These are phyloP conservation scores for Trametes gibbosa DNA, from an alignment of 768 basidiomycete species.

Conservation along the genomic window DNA sequence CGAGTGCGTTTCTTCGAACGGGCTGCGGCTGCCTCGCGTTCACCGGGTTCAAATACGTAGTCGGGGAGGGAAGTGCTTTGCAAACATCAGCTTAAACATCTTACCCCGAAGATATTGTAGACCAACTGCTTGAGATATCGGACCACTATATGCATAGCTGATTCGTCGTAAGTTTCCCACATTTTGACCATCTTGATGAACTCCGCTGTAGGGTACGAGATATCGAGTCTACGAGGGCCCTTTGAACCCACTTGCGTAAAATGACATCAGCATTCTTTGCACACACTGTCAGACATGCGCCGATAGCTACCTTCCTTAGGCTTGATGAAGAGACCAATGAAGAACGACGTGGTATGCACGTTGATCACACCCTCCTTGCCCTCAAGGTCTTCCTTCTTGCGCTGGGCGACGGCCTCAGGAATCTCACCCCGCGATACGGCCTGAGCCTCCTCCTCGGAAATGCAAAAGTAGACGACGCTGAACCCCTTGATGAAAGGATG, in stretches of 20 bases:
- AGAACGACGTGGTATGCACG: constrained; percentile 93
- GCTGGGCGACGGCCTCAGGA: constrained; percentile 62
- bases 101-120: constrained; percentile 26
- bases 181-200: constrained; percentile 90
- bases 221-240: constrained; percentile 85
- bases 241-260: constrained; percentile 58
- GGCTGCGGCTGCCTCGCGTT: constrained; percentile 63
- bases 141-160: constrained; percentile 90
- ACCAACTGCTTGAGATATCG: constrained; percentile 82
- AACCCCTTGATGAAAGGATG: constrained; percentile 97
- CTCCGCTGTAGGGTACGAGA: constrained; percentile 94
- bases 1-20: constrained; percentile 73
- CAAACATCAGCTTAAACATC: neutral
- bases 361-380: constrained; percentile 71
- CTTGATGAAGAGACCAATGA: constrained; percentile 93
- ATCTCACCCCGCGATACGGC: constrained; percentile 86
- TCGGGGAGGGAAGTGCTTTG: constrained; percentile 73
- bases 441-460: constrained; percentile 85
- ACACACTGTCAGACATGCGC: neutral
- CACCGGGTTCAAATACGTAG: constrained; percentile 76
- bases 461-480: constrained; percentile 80
- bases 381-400: constrained; percentile 76
- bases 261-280: neutral
- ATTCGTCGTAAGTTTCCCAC: constrained; percentile 94
- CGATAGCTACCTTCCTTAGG: constrained; percentile 76